Conservation (phyloP, 805 yeast species). For the Kodamaea restingae region DNA sequence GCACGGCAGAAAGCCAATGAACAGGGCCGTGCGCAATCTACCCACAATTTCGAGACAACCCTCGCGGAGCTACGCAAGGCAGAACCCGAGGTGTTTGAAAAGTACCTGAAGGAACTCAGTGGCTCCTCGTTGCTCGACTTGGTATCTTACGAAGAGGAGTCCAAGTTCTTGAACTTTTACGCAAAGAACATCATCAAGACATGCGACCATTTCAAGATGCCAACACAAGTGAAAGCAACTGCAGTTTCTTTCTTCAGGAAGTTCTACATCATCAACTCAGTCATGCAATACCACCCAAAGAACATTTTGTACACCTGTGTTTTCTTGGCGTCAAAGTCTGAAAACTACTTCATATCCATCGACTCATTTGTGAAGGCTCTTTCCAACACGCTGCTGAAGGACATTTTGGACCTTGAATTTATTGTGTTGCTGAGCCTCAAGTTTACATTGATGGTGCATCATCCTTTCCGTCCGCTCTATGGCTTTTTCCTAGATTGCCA, state of each 20-base stretch:
- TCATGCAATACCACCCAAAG: slow-evolving; percentile 86
- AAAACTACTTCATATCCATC: slow-evolving; percentile 83
- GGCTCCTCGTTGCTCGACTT: slow-evolving; percentile 34
- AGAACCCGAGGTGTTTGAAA: slow-evolving; percentile 27
- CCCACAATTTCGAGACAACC: slow-evolving; percentile 26
- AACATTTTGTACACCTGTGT: slow-evolving; percentile 66
- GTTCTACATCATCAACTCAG: slow-evolving; percentile 76
- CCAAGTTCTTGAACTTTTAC: slow-evolving; percentile 62
- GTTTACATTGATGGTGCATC: slow-evolving; percentile 82
- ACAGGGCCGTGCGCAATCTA: slow-evolving; percentile 44
- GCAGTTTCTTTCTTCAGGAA: slow-evolving; percentile 78
- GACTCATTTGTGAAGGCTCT: slow-evolving; percentile 72
- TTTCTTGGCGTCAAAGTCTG: slow-evolving; percentile 89
- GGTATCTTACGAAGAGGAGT: slow-evolving; percentile 68
- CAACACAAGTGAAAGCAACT: slow-evolving; percentile 84
- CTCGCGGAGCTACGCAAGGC: slow-evolving; percentile 15
- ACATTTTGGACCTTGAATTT: slow-evolving; percentile 77
- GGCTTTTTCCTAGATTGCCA: slow-evolving; percentile 94
- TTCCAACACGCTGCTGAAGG: slow-evolving; percentile 59
- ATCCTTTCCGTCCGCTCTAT: slow-evolving; percentile 84
- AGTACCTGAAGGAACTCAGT: slow-evolving; percentile 26
- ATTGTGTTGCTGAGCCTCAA: slow-evolving; percentile 64
- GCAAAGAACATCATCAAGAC: slow-evolving; percentile 67
- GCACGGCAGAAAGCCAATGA: slow-evolving; percentile 50
- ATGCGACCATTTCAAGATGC: slow-evolving; percentile 71